phyloP scores from a whole-genome alignment of 2,329 filamentous ascomycete genomes.

The Ceratocystis eucalypticola region DNA sequence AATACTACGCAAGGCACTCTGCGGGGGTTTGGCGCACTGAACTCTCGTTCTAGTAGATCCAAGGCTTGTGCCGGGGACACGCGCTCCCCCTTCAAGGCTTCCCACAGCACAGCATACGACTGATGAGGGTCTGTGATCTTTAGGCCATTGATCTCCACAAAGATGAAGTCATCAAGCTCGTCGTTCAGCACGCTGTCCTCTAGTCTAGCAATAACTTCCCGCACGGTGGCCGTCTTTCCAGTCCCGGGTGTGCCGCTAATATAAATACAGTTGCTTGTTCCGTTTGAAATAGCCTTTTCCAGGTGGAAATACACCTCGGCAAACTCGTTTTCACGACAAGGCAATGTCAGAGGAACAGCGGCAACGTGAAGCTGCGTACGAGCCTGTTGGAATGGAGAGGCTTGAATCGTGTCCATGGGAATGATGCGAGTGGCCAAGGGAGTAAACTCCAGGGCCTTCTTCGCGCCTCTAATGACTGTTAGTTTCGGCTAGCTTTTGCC shows the following conservation, averaged over 20 bases:
- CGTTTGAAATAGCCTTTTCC: constrained; percentile 85
- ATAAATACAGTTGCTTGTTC: constrained; percentile 91
- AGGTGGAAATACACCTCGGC: constrained; percentile 84
- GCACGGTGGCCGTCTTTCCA: constrained; percentile 92
- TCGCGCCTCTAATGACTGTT: constrained; percentile 13
- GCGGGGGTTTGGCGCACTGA: constrained; percentile 78
- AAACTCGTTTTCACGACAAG: constrained; percentile 87
- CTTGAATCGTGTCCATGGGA: constrained; percentile 58
- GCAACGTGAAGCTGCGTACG: constrained; percentile 84
- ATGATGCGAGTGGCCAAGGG: constrained; percentile 80
- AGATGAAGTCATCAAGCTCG: constrained; percentile 95
- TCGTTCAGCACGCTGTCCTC: constrained; percentile 79
- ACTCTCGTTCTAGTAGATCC: constrained; percentile 81
- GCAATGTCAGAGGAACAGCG: constrained; percentile 75
- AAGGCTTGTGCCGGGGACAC: constrained; percentile 86
- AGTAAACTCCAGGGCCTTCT: constrained; percentile 81
- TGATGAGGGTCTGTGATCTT: constrained; percentile 98
- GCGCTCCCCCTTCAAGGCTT: constrained; percentile 83
- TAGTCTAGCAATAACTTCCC: constrained; percentile 80
- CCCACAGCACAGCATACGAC: constrained; percentile 89
- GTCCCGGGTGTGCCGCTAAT: constrained; percentile 98
- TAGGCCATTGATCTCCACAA: constrained; percentile 99
- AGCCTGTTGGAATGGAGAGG: constrained; percentile 84
- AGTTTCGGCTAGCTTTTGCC: background rate
- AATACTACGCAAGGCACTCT: constrained; percentile 90